Percentiles rank a stretch among this genome's conserved stretches.
Conservation (phyloP, 768 basidiomycete genomes). For the Mycena maculata region DNA sequence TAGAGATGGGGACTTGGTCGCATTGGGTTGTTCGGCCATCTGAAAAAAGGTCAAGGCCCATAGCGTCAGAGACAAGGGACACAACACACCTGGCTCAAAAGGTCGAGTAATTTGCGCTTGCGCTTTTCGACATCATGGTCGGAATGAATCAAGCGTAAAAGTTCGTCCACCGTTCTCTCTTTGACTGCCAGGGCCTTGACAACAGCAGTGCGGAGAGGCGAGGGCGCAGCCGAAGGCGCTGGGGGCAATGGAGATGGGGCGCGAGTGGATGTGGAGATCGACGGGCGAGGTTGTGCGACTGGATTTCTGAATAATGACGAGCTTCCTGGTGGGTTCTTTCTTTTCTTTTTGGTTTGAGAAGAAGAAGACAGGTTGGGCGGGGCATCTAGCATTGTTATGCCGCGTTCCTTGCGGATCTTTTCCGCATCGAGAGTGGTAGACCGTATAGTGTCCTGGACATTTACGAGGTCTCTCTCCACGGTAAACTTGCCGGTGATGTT, state of each 20-base stretch:
- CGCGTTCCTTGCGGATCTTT: conserved; percentile 54
- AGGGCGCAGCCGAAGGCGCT: conserved; percentile 23
- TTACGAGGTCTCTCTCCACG: conserved; percentile 69
- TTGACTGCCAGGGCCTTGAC: conserved; percentile 64
- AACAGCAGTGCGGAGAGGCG: conserved; percentile 54
- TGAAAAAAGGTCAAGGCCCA: conserved; percentile 38
- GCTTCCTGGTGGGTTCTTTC: conserved; percentile 32
- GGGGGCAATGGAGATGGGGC: conserved; percentile 46
- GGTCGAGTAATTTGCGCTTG: conserved; percentile 17
- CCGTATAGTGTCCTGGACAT: conserved; percentile 58
- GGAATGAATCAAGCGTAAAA: conserved; percentile 42
- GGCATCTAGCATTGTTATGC: conserved; percentile 62
- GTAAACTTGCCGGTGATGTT: conserved; percentile 79
- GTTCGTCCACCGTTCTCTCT: conserved; percentile 57
- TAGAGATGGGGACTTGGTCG: conserved; percentile 46
- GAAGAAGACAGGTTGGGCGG: conserved; percentile 53
- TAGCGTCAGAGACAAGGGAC: neutral
- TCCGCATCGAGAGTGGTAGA: conserved; percentile 59
- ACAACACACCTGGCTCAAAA: conserved; percentile 26
- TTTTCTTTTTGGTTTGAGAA: conserved; percentile 46
- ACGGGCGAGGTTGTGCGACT: conserved; percentile 43
- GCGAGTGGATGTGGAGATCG: conserved; percentile 43
- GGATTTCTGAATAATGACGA: conserved; percentile 43
- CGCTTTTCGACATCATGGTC: conserved; percentile 16
- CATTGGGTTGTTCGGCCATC: conserved; percentile 62